These are phyloP conservation scores for Lithospermum erythrorhizon DNA, from an alignment of 257 asterid genomes.

Conservation along the genomic window DNA sequence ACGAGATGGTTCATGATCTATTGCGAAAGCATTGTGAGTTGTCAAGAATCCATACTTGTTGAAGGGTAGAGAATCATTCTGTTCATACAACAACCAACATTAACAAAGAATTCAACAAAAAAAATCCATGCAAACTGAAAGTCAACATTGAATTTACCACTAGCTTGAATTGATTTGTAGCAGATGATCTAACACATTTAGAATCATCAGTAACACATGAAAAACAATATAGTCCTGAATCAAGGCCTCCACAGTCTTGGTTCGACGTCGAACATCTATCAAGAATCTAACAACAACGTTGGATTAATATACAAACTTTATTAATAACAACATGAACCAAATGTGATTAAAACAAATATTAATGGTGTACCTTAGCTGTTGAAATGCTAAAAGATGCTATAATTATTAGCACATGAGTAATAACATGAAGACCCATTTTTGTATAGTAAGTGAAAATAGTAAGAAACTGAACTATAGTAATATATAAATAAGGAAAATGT, in stretches of 20 bases:
- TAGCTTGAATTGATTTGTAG: slow-evolving; percentile 51
- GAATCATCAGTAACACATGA: slow-evolving; percentile 43
- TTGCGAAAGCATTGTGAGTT: slow-evolving; percentile 69
- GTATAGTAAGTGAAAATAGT: background rate
- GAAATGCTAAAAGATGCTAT: background rate
- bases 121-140: background rate
- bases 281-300: slow-evolving; percentile 24
- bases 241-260: slow-evolving; percentile 34
- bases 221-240: slow-evolving; percentile 41
- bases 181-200: slow-evolving; percentile 58
- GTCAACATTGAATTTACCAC: slow-evolving; percentile 26
- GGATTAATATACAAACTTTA: background rate
- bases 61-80: slow-evolving; percentile 75
- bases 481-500: background rate
- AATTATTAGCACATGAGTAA: background rate
- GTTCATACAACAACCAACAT: slow-evolving; percentile 6
- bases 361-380: background rate
- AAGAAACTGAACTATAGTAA: background rate
- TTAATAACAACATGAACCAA: background rate
- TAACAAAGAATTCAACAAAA: slow-evolving; percentile 1
- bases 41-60: slow-evolving; percentile 80
- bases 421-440: background rate
- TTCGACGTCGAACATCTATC: slow-evolving; percentile 37
- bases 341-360: no score
- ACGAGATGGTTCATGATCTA: slow-evolving; percentile 38